Evolutionary conservation across 179 eudicot species (phyloP).

Genomic region (Sideroxylon spinosum): DNA sequence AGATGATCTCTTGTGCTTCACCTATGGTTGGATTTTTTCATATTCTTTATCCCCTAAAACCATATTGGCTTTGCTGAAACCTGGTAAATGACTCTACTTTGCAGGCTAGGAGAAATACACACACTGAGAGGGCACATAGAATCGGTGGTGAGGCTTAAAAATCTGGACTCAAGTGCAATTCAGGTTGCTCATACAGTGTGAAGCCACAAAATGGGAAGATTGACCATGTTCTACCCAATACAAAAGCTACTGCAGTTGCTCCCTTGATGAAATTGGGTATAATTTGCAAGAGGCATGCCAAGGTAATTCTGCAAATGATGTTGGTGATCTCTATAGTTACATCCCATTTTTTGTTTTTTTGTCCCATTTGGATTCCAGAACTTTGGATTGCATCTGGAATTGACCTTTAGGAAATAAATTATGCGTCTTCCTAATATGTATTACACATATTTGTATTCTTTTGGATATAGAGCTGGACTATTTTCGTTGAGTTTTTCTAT

Average conservation of each 20-base stretch:
- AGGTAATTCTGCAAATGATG: background rate
- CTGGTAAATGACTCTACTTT: background rate
- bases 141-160: constrained; percentile 53
- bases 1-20: background rate
- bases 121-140: constrained; percentile 59
- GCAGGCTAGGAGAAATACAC: constrained; percentile 54
- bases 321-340: background rate
- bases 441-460: too few species aligned
- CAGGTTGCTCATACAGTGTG: constrained; percentile 57
- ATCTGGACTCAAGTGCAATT: constrained; percentile 37
- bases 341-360: background rate
- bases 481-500: too few species aligned
- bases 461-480: too few species aligned
- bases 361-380: background rate
- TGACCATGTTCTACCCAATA: constrained; percentile 8
- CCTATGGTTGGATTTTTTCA: background rate
- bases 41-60: background rate
- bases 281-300: background rate
- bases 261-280: background rate
- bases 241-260: background rate
- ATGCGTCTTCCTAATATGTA: too few species aligned
- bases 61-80: background rate
- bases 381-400: background rate
- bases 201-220: constrained; percentile 10
- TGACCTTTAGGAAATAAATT: background rate